phyloP scores from a whole-genome alignment of 148 eudicot genomes.

The Rhododendron kiyosumense region DNA sequence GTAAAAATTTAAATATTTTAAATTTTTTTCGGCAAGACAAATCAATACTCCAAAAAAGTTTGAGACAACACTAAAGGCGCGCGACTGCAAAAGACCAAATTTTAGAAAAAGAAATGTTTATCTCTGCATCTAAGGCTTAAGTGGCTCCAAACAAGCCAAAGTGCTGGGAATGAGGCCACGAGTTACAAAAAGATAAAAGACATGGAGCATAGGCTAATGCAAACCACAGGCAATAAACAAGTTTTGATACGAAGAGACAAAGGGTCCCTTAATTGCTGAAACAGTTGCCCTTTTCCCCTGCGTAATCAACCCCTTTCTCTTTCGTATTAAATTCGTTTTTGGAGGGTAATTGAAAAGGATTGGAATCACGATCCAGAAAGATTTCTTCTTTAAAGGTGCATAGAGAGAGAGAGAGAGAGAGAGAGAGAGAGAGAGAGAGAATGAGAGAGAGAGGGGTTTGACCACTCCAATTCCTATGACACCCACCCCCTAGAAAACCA shows the following conservation, averaged over 20 bases:
- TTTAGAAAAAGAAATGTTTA: neutral
- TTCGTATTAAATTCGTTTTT: neutral
- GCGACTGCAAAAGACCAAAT: neutral
- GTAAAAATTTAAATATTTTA: no score
- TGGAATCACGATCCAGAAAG: conserved; percentile 3
- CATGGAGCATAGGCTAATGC: neutral
- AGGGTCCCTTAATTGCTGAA: conserved; percentile 14
- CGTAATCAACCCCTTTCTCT: neutral
- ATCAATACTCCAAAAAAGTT: neutral
- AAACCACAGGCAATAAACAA: neutral
- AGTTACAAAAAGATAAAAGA: neutral
- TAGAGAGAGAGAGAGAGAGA: neutral
- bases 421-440: no score
- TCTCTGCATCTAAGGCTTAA: neutral
- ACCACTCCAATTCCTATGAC: conserved; percentile 9
- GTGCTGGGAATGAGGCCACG: neutral
- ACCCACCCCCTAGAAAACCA: neutral
- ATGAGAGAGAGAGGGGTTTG: neutral
- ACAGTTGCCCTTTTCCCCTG: neutral
- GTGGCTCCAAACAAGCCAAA: neutral
- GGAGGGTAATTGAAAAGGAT: neutral
- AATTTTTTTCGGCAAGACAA: no score
- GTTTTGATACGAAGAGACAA: conserved; percentile 2
- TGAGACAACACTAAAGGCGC: no score
- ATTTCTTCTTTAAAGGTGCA: neutral